Evolutionary conservation across 169 alveolate species (phyloP).

Genomic region (Eimeria maxima): DNA sequence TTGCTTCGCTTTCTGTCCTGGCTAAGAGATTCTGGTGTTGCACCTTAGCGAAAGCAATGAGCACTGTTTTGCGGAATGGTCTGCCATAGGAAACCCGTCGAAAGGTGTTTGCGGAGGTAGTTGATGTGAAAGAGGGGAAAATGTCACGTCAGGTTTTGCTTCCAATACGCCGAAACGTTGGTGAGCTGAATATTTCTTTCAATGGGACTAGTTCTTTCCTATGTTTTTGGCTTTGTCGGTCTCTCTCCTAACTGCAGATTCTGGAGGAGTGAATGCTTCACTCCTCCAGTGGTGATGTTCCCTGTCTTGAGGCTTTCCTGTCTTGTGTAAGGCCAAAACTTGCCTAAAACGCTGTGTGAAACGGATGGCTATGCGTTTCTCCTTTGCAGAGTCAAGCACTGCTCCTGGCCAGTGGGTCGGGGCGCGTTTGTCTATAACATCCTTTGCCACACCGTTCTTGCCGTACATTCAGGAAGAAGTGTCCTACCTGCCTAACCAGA

Average conservation of each 20-base stretch:
- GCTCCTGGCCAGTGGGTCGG: conserved; percentile 80
- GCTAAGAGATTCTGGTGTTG: not conserved
- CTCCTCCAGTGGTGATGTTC: not conserved
- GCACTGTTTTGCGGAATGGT: not conserved
- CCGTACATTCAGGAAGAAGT: conserved; percentile 63
- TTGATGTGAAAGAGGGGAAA: conserved; percentile 22
- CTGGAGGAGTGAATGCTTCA: not conserved
- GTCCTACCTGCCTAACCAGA: not conserved
- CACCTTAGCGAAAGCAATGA: not conserved
- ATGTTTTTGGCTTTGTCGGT: not conserved
- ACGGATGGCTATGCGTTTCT: not conserved
- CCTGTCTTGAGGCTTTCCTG: not conserved
- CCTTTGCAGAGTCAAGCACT: conserved; percentile 30
- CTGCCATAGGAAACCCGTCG: conserved; percentile 22
- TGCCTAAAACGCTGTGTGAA: not conserved
- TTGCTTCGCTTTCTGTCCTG: not conserved
- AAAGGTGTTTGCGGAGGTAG: conserved; percentile 4
- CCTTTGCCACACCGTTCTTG: conserved; percentile 72
- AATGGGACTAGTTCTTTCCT: not conserved
- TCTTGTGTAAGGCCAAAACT: too few species aligned
- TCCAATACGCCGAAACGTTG: conserved; percentile 51
- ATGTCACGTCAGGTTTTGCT: conserved; percentile 26
- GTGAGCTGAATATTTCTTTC: not conserved
- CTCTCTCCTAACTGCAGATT: not conserved
- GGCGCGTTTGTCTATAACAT: conserved; percentile 55